A percentile compares a stretch with the other conserved stretches of the same genome.
Conservation (phyloP, 352 stramenopile species). For the Phytopythium oedochilum region DNA sequence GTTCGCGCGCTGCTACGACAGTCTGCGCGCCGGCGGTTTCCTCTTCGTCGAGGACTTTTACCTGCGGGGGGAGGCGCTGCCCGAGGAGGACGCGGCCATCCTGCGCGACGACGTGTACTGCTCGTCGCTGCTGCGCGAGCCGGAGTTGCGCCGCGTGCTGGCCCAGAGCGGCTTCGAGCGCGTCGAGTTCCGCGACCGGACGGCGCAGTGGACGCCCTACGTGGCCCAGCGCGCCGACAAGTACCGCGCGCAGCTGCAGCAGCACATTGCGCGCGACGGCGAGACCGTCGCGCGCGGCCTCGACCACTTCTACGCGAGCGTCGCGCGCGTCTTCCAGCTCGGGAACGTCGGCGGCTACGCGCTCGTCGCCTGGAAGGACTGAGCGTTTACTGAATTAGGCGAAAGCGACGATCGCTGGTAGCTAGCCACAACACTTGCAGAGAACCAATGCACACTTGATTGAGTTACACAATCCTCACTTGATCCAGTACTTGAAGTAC, state of each 20-base stretch:
- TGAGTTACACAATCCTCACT: not conserved
- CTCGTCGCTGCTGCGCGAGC: slow-evolving; percentile 27
- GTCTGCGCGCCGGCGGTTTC: slow-evolving; percentile 54
- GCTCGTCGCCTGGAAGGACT: slow-evolving; percentile 31
- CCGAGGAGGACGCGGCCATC: slow-evolving; percentile 31
- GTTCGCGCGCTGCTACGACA: slow-evolving; percentile 49
- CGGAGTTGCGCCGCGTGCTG: slow-evolving; percentile 39
- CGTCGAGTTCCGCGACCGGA: slow-evolving; percentile 53
- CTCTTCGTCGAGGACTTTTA: slow-evolving; percentile 85
- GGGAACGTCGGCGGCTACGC: slow-evolving; percentile 66
- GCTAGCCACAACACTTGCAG: too few species aligned
- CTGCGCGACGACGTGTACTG: slow-evolving; percentile 69
- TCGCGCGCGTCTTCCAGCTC: slow-evolving; percentile 47
- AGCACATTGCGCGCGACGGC: slow-evolving; percentile 51
- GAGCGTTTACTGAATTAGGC: not conserved
- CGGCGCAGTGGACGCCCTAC: slow-evolving; percentile 64
- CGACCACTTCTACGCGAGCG: slow-evolving; percentile 68
- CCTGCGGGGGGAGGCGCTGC: slow-evolving; percentile 32
- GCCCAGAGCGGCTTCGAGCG: slow-evolving; percentile 43
- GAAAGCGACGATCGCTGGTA: too few species aligned
- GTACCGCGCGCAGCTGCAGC: slow-evolving; percentile 37
- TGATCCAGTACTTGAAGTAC: not conserved
- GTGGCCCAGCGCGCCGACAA: slow-evolving; percentile 32
- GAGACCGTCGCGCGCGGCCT: slow-evolving; percentile 45
- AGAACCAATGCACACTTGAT: not conserved